Conservation (phyloP, 768 basidiomycete species). For the Suillus ampliporus region DNA sequence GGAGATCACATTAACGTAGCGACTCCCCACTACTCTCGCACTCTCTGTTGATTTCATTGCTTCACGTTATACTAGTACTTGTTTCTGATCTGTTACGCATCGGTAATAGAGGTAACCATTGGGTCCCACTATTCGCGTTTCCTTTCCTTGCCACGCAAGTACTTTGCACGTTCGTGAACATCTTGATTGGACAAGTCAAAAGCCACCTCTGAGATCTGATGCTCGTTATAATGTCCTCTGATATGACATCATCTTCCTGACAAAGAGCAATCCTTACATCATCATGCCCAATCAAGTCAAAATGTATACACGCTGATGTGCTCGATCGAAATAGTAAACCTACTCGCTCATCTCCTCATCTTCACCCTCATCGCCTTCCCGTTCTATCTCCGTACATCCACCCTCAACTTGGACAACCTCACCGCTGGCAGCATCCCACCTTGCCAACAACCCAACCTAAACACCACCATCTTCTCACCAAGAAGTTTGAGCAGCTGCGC, state of each 20-base stretch:
- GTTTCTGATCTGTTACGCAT: too few relatives aligned
- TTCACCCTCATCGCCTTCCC: conserved; percentile 40
- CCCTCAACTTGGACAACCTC: conserved; percentile 63
- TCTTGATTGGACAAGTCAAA: too few relatives aligned
- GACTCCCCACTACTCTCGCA: too few relatives aligned
- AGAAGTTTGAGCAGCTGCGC: conserved; percentile 92
- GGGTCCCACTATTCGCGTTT: too few relatives aligned
- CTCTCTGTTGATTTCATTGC: too few relatives aligned
- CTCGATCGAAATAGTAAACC: conserved; percentile 10
- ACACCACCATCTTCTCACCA: conserved; percentile 87
- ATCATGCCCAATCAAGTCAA: not conserved
- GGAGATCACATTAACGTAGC: too few relatives aligned
- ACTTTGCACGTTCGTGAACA: too few relatives aligned
- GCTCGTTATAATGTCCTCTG: too few relatives aligned
- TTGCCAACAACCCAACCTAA: conserved; percentile 73
- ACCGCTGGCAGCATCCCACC: conserved; percentile 75
- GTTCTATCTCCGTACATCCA: conserved; percentile 36
- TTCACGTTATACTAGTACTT: too few relatives aligned
- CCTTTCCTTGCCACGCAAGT: too few relatives aligned
- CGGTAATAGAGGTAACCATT: too few relatives aligned
- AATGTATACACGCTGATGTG: not conserved
- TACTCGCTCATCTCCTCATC: conserved; percentile 61
- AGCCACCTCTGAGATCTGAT: too few relatives aligned
- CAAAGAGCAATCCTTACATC: not conserved
- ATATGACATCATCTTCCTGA: not conserved